Conservation (phyloP, 176 grass and related monocot genomes). For the Eleusine coracana region DNA sequence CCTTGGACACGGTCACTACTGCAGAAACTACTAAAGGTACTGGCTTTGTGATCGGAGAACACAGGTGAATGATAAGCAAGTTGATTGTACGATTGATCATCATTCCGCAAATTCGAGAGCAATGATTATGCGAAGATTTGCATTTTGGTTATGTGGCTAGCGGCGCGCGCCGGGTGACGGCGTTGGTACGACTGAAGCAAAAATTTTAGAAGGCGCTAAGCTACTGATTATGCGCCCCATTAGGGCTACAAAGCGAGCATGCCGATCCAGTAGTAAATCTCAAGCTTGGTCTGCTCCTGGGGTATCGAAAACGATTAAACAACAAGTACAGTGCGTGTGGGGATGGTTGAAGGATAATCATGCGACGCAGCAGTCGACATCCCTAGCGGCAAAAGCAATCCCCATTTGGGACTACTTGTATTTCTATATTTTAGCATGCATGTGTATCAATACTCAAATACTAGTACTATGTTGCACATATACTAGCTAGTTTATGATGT, state of each 20-base stretch:
- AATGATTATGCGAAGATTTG: constrained; percentile 42
- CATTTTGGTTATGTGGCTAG: constrained; percentile 28
- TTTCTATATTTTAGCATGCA: constrained; percentile 21
- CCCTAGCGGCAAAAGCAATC: constrained; percentile 38
- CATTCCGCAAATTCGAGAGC: constrained; percentile 43
- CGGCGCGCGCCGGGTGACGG: constrained; percentile 44
- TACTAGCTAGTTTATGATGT: background rate
- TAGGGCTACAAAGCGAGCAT: constrained; percentile 51
- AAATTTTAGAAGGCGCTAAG: constrained; percentile 31
- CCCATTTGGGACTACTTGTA: constrained; percentile 23
- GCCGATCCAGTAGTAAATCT: constrained; percentile 46
- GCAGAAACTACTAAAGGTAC: background rate
- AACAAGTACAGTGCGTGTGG: constrained; percentile 32
- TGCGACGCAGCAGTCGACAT: constrained; percentile 41
- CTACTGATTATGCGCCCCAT: constrained; percentile 53
- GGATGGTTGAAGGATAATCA: constrained; percentile 39
- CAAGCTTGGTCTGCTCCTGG: constrained; percentile 26
- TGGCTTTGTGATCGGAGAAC: constrained; percentile 7
- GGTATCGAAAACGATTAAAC: constrained; percentile 31
- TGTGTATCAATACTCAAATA: constrained; percentile 30
- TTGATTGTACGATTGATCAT: constrained; percentile 20
- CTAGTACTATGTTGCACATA: background rate
- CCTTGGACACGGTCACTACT: background rate
- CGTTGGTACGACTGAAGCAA: constrained; percentile 42
- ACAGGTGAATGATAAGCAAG: constrained; percentile 1